A percentile compares a stretch with the other conserved stretches of the same genome.
Evolutionary conservation across 177 flowering plant genomes (phyloP).

Genomic region (Tripterygium wilfordii): DNA sequence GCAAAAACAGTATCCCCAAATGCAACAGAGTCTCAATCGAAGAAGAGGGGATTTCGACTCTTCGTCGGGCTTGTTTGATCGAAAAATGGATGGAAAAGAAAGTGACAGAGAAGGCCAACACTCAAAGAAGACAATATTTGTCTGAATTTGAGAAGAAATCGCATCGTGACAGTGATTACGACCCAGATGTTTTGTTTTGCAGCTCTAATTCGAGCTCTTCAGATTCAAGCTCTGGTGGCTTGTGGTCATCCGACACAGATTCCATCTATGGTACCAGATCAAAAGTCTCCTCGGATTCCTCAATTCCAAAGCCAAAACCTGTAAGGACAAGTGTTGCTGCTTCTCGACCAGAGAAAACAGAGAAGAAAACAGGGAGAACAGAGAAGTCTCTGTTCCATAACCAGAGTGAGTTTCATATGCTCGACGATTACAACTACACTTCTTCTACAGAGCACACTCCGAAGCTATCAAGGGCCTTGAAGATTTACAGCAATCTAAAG

Average conservation of each 20-base stretch:
- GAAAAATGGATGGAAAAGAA: slow-evolving; percentile 43
- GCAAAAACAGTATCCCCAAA: not conserved
- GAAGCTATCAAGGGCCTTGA: slow-evolving; percentile 27
- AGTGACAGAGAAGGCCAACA: slow-evolving; percentile 12
- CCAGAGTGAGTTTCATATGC: slow-evolving; percentile 10
- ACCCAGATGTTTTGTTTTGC: slow-evolving; percentile 26
- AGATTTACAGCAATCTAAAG: slow-evolving; percentile 45
- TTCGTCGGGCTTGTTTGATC: slow-evolving; percentile 25
- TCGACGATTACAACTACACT: slow-evolving; percentile 12
- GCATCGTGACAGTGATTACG: slow-evolving; percentile 16
- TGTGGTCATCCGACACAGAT: slow-evolving; percentile 48
- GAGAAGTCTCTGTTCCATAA: slow-evolving; percentile 14
- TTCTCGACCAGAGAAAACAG: slow-evolving; percentile 6
- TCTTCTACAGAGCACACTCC: slow-evolving; percentile 8
- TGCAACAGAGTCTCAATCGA: not conserved
- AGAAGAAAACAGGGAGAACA: slow-evolving; percentile 12
- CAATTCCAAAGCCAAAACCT: slow-evolving; percentile 23
- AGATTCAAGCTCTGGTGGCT: slow-evolving; percentile 39
- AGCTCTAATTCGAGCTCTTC: slow-evolving; percentile 40
- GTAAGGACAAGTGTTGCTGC: slow-evolving; percentile 16
- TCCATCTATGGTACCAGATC: slow-evolving; percentile 15
- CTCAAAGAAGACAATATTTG: not conserved
- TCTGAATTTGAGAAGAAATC: slow-evolving; percentile 12
- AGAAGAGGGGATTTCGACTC: slow-evolving; percentile 14
- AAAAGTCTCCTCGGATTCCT: slow-evolving; percentile 18